phyloP scores from a whole-genome alignment of 768 basidiomycete species.

The Gautieria morchelliformis region DNA sequence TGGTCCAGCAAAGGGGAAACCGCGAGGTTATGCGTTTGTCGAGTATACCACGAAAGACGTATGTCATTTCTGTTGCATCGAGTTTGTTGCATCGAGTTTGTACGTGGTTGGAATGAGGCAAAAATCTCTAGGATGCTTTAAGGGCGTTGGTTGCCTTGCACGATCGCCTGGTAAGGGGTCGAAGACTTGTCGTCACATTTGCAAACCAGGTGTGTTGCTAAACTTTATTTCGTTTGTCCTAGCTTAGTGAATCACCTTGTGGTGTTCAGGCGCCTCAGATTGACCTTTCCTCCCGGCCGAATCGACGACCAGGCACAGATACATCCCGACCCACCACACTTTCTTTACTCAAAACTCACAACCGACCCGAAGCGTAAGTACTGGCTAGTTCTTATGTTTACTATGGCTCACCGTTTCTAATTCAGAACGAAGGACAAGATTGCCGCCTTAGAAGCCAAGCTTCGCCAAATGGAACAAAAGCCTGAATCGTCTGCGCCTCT shows the following conservation, averaged over 20 bases:
- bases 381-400: background rate
- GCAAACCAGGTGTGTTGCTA: slow-evolving; percentile 59
- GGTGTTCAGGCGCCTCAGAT: slow-evolving; percentile 1
- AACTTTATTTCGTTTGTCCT: background rate
- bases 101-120: slow-evolving; percentile 3
- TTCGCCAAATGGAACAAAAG: slow-evolving; percentile 57
- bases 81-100: slow-evolving; percentile 12
- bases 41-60: slow-evolving; percentile 78
- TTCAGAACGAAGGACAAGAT: slow-evolving; percentile 73
- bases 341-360: slow-evolving; percentile 71
- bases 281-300: slow-evolving; percentile 32
- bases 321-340: slow-evolving; percentile 70
- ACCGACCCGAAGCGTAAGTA: slow-evolving; percentile 35
- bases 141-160: slow-evolving; percentile 67
- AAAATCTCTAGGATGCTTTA: slow-evolving; percentile 60
- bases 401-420: background rate
- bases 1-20: slow-evolving; percentile 82
- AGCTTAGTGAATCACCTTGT: background rate
- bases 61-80: slow-evolving; percentile 30
- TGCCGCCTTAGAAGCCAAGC: slow-evolving; percentile 91
- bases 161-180: slow-evolving; percentile 75
- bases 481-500: background rate
- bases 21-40: slow-evolving; percentile 91
- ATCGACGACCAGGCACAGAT: slow-evolving; percentile 28
- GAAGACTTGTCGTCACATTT: slow-evolving; percentile 84